phyloP scores from a whole-genome alignment of 2,329 filamentous ascomycete species.

The Aspergillus ibericus region DNA sequence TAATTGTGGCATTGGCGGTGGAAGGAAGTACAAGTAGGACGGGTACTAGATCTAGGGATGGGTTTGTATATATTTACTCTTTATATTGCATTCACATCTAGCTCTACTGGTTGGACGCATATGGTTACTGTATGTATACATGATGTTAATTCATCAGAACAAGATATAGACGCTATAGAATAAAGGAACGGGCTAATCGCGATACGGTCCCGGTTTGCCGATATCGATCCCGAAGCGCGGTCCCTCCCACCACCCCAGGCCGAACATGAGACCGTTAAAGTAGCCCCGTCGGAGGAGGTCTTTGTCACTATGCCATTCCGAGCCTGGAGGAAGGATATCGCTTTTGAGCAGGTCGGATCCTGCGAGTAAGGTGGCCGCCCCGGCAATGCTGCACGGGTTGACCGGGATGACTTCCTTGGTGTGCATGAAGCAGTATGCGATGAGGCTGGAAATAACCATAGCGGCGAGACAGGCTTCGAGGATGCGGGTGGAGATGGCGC shows the following conservation, averaged over 20 bases:
- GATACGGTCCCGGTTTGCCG: not conserved
- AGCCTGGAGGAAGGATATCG: slow-evolving; percentile 15
- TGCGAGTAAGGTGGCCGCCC: slow-evolving; percentile 23
- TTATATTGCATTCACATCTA: no score
- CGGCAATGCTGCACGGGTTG: slow-evolving; percentile 30
- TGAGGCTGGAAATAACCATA: slow-evolving; percentile 22
- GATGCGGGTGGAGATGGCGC: slow-evolving; percentile 20
- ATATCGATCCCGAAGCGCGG: slow-evolving; percentile 1
- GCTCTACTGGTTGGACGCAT: no score
- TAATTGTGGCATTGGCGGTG: no score
- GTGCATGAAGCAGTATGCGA: slow-evolving; percentile 12
- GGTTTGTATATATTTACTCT: no score
- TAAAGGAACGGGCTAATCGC: not conserved
- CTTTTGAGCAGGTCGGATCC: slow-evolving; percentile 18
- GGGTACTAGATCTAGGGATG: no score
- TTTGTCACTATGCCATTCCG: slow-evolving; percentile 21
- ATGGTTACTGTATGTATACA: no score
- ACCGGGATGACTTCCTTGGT: slow-evolving; percentile 24
- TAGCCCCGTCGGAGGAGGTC: slow-evolving; percentile 13
- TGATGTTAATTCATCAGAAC: no score
- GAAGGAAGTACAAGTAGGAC: no score
- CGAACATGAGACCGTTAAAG: slow-evolving; percentile 10
- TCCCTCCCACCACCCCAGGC: slow-evolving; percentile 16
- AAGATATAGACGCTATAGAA: no score
- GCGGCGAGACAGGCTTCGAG: slow-evolving; percentile 19